phyloP scores from a whole-genome alignment of 169 alveolate genomes.

The Fabrea salina region DNA sequence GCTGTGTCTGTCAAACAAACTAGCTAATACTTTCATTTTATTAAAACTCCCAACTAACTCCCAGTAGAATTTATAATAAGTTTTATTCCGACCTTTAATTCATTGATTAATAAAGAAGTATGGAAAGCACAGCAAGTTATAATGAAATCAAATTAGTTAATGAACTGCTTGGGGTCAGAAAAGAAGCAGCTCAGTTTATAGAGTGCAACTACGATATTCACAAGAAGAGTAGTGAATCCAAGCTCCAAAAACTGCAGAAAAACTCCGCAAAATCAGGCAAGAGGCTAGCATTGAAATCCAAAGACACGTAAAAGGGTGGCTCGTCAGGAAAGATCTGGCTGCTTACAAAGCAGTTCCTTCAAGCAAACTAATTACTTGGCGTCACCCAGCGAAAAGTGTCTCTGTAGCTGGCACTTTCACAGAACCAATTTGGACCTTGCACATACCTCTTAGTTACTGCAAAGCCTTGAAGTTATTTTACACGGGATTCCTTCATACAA shows the following conservation, averaged over 20 bases:
- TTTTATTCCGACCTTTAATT: too few species aligned
- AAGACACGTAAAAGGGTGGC: conserved; percentile 3
- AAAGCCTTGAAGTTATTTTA: conserved; percentile 5
- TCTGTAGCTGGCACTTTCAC: neutral
- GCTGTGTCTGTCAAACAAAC: neutral
- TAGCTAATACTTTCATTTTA: conserved; percentile 16
- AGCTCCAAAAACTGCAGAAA: neutral
- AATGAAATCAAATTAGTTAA: neutral
- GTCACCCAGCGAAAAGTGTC: neutral
- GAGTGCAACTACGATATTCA: neutral
- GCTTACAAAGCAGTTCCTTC: neutral
- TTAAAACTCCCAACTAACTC: too few species aligned
- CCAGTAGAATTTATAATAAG: too few species aligned
- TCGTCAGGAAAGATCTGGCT: neutral
- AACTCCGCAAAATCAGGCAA: neutral
- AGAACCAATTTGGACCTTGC: conserved; percentile 4
- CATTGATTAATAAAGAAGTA: too few species aligned
- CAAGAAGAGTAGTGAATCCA: neutral
- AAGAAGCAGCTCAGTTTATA: neutral
- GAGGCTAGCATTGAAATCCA: conserved; percentile 12
- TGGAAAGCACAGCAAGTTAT: too few species aligned
- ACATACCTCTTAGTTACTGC: neutral
- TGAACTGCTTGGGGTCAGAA: neutral
- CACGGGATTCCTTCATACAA: neutral
- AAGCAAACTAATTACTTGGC: neutral